Base-by-base conservation (phyloP, 345 rosid genomes). In the Eutrema yunnanense region DNA sequence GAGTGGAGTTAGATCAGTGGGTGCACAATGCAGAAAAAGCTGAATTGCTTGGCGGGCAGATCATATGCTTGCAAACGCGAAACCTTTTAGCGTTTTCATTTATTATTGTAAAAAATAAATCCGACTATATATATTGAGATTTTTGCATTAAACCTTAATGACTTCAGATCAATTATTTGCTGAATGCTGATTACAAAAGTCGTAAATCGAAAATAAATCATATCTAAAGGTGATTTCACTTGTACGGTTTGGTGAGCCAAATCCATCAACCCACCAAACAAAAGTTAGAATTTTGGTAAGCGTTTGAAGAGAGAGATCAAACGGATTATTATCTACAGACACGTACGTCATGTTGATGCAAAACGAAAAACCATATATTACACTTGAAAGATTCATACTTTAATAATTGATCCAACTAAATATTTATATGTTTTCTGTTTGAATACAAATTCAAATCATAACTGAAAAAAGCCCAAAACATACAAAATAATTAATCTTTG, bases 41-140 rank as follows among this genome's bases (percentile, higher is more conserved):
- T 2, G 59, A 69, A 53, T 53, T 57, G 74, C 38, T 75, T 75
- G 80, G 78, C 78, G 80, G 78, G 75, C 59, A 44, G 62, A 52
- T 72, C 51, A 22, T 8, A 9, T 6, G 63, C 41, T 63, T 41
- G 42, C 34, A 48, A 53, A 67, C 33, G 43, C 72, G 5, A 26
- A 27, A 62, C 37, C 22, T 53, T 16, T 41, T 59, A 33, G 62
- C 62, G 62, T 58, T 51, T 66, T 42, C 22, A 2, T 63, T 43
- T 34, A 34, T 37, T 73, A 12, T 13, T 44, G 8, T 36, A 2
- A 13, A 6, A 19, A 2, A 13, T 5, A 16, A 40, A 16, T 36
- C 37, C 16, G 16, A 16, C 16, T 16, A 16, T 16, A 38, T 16
- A 38, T 27, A 54, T 16, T 42, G 13, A 54, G 34, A 36, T 19